Evolutionary conservation across 352 stramenopile genomes (phyloP), one percentile per base, ranked within the genome.

Genomic region (Pythium vanterpoolii): DNA sequence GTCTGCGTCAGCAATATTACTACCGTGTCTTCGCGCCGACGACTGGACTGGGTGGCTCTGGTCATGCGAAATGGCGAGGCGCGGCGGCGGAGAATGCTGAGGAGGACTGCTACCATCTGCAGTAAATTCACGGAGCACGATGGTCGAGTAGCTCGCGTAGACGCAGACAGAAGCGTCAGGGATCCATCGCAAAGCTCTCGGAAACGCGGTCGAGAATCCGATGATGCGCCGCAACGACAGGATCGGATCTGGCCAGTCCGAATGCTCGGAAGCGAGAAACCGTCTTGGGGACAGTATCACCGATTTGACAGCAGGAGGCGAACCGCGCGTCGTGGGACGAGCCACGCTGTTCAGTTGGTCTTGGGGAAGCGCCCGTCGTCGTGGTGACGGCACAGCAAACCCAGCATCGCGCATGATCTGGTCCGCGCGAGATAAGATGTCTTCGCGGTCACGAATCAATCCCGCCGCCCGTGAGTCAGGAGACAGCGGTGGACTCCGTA

Each of bases 181-280:
- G 30, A 85, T 40, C 81, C 81, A 93, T 16, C 80, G 40, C 19
- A 91, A 34, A 28, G 73, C 62, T 4, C 64, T 68, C n/a, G 71
- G 58, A 28, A 77, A 82, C 2, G 56, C 50, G n/a, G 71, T 76
- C 24, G 77, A 87, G 48, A 90, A 85, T 0, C 81, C 81, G 38
- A 90, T 72, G 49, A 93, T 68, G 14, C 79, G 74, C 21, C 68
- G 58, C 18, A 93, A 64, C 6, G 72, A 65, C 21, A 90, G 66
- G 42, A 90, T 84, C 9, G 80, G 80, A 50, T 90, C 77, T 18
- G 80, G 79, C 79, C 77, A 89, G 43, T 85, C 74, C 1, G 64
- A 71, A 4, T 70, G 56, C 19, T 66, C 56, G 1, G 56, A 62
- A 1, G 50, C 38, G 18, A 66, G 44, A 40, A 61, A 62, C 3